A percentile compares a stretch with the other conserved stretches of the same genome.
These are phyloP conservation scores for Solanum sejunctum DNA, from an alignment of 257 asterid genomes.

Conservation along the genomic window DNA sequence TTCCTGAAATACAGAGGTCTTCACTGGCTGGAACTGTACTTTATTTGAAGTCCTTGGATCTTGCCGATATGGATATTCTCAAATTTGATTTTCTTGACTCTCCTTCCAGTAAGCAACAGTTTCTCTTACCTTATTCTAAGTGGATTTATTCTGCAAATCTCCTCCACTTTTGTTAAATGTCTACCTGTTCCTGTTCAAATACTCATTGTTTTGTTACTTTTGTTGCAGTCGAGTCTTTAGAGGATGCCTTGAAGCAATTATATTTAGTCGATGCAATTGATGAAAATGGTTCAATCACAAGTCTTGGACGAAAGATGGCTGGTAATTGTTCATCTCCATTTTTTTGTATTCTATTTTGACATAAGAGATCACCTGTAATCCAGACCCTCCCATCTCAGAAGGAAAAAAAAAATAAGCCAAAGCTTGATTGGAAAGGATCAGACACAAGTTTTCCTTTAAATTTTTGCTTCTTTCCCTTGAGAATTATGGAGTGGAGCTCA, in stretches of 20 bases:
- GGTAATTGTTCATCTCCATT: slow-evolving; percentile 31
- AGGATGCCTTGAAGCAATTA: slow-evolving; percentile 87
- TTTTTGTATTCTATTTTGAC: not conserved
- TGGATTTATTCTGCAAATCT: not conserved
- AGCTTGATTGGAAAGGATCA: not conserved
- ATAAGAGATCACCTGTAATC: not conserved
- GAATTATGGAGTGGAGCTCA: not conserved
- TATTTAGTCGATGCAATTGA: slow-evolving; percentile 85
- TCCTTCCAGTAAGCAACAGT: slow-evolving; percentile 59
- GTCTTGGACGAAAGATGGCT: slow-evolving; percentile 81
- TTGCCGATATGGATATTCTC: slow-evolving; percentile 84
- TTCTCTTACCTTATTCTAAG: not conserved
- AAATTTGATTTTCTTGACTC: slow-evolving; percentile 89
- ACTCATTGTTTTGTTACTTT: slow-evolving; percentile 10
- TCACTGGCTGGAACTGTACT: slow-evolving; percentile 94
- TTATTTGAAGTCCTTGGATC: slow-evolving; percentile 82
- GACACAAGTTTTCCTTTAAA: not conserved
- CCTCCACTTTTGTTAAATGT: not conserved
- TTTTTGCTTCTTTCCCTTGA: not conserved
- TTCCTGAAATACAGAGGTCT: slow-evolving; percentile 97
- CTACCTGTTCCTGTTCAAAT: not conserved
- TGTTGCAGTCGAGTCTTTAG: slow-evolving; percentile 70
- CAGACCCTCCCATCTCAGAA: not conserved
- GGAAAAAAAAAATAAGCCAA: not conserved
- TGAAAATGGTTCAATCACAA: slow-evolving; percentile 70